Evolutionary conservation across 306 rosid species (phyloP).

Genomic region (Gastrolobium villosum): DNA sequence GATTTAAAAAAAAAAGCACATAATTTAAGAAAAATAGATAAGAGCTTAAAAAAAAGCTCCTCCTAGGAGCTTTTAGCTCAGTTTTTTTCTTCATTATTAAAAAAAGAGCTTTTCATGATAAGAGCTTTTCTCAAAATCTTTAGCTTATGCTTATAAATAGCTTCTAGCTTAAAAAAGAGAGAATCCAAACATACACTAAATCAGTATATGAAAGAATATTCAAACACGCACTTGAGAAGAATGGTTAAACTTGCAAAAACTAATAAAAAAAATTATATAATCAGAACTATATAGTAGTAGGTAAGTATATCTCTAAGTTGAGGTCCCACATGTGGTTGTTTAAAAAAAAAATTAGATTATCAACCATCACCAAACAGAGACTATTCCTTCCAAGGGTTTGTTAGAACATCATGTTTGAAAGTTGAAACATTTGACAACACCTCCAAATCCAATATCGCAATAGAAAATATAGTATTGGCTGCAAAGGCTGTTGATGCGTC

Average conservation of each 20-base stretch:
- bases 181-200: no score
- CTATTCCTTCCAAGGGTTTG: slow-evolving; percentile 3
- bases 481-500: slow-evolving; percentile 5
- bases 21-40: no score
- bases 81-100: no score
- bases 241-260: background rate
- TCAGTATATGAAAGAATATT: background rate
- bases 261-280: no score
- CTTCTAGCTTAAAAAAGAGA: no score
- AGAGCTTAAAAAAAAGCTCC: no score
- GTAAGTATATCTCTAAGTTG: slow-evolving; percentile 11
- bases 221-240: background rate
- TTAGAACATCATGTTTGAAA: slow-evolving; percentile 8
- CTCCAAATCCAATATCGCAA: background rate
- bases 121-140: no score
- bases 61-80: no score
- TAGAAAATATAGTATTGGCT: slow-evolving; percentile 18
- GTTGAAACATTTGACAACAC: background rate
- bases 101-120: no score
- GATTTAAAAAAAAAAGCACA: no score
- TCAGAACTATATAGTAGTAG: no score
- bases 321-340: slow-evolving; percentile 28
- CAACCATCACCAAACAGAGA: background rate
- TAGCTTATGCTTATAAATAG: no score
- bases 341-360: background rate